These are phyloP conservation scores for Oropetium thomaeum DNA, from an alignment of 176 grass and related monocot genomes.

Conservation along the genomic window DNA sequence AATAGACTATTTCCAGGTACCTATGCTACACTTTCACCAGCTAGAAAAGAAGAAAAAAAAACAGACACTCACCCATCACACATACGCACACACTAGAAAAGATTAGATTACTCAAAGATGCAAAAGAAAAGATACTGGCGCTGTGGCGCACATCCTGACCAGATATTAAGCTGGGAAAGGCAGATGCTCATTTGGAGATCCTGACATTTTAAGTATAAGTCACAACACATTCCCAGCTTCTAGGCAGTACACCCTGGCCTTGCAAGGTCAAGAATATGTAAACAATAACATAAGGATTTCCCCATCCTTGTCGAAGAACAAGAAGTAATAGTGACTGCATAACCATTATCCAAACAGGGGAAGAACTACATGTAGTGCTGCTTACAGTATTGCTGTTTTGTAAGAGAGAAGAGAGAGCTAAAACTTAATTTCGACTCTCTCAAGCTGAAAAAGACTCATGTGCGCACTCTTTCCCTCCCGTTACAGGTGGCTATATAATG, in stretches of 20 bases:
- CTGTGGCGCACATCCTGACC: not conserved
- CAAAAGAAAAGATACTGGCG: not conserved
- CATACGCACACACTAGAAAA: not conserved
- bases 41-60: not conserved
- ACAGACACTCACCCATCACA: not conserved
- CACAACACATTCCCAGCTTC: not conserved
- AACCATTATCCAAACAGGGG: not conserved
- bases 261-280: conserved; percentile 58
- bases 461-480: not conserved
- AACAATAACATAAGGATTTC: conserved; percentile 47
- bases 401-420: not conserved
- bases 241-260: conserved; percentile 31
- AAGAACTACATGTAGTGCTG: conserved; percentile 8
- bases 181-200: not conserved
- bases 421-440: not conserved
- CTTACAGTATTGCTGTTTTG: not conserved
- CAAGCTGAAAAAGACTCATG: not conserved
- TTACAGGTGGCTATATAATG: conserved; percentile 21
- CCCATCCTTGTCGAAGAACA: conserved; percentile 21
- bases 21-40: conserved; percentile 18
- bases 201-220: not conserved
- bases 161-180: conserved; percentile 9
- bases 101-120: conserved; percentile 19
- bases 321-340: not conserved
- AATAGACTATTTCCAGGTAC: conserved; percentile 1